Conservation (phyloP, 2,329 filamentous ascomycete genomes). For the Fusarium sp. region DNA sequence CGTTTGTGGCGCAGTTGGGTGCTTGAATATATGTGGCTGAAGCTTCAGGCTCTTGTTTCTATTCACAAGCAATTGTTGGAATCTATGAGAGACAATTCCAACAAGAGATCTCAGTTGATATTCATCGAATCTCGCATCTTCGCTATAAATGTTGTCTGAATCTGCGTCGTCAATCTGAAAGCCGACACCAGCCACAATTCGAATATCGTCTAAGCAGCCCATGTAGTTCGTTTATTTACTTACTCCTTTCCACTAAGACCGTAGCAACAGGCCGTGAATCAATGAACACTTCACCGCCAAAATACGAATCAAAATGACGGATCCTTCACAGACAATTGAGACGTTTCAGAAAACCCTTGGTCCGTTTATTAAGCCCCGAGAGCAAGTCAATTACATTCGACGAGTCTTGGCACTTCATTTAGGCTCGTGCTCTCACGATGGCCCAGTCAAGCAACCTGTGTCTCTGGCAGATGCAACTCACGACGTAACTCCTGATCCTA, state of each 20-base stretch:
- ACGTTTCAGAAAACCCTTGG: slow-evolving; percentile 58
- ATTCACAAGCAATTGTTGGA: background rate
- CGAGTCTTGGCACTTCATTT: slow-evolving; percentile 66
- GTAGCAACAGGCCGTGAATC: slow-evolving; percentile 16
- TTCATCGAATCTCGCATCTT: background rate
- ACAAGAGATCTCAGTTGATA: background rate
- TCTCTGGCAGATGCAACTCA: slow-evolving; percentile 59
- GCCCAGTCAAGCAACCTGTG: slow-evolving; percentile 57
- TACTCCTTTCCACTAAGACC: slow-evolving; percentile 20
- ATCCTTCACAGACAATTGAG: slow-evolving; percentile 49
- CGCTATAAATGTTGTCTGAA: too few species aligned
- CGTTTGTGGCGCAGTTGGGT: slow-evolving; percentile 28
- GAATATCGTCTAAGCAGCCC: slow-evolving; percentile 8
- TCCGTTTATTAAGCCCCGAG: slow-evolving; percentile 66
- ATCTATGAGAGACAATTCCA: background rate
- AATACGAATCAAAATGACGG: slow-evolving; percentile 45
- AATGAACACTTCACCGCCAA: slow-evolving; percentile 18
- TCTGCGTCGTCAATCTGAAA: background rate
- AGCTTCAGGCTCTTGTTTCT: background rate
- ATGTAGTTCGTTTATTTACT: slow-evolving; percentile 33
- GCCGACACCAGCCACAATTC: slow-evolving; percentile 27
- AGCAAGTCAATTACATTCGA: slow-evolving; percentile 67
- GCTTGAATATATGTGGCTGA: slow-evolving; percentile 21
- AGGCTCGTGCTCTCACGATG: slow-evolving; percentile 58
- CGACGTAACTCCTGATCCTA: slow-evolving; percentile 50